These are phyloP conservation scores for Aspergillus sp. DNA, from an alignment of 2,329 filamentous ascomycete genomes.

Conservation along the genomic window DNA sequence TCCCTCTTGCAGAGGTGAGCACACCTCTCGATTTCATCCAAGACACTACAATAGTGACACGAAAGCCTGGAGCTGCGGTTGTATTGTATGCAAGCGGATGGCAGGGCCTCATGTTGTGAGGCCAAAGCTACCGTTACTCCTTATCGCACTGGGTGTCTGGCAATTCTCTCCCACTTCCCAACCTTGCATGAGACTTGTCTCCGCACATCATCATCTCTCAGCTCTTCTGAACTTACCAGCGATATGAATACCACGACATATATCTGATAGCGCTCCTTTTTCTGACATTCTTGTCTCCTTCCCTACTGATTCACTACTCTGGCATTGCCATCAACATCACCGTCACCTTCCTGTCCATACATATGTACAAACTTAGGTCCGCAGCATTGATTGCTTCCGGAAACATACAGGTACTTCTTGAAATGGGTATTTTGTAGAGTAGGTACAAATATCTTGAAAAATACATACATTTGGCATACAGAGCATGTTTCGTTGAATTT, in stretches of 20 bases:
- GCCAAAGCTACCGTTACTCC: background rate
- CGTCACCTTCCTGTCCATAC: background rate
- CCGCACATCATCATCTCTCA: background rate
- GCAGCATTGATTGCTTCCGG: background rate
- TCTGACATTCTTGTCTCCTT: background rate
- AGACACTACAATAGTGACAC: background rate
- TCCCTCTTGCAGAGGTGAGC: slow-evolving; percentile 16
- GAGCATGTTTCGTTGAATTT: too few relatives aligned
- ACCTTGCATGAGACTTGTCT: background rate
- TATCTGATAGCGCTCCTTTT: background rate
- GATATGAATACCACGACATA: slow-evolving; percentile 4
- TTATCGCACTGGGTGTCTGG: background rate
- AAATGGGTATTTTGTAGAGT: too few relatives aligned
- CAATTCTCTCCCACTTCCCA: background rate
- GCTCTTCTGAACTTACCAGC: background rate
- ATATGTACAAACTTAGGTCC: background rate
- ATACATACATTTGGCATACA: too few relatives aligned
- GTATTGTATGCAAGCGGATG: background rate
- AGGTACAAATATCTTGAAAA: too few relatives aligned
- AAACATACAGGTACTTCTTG: too few relatives aligned
- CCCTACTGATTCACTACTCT: background rate
- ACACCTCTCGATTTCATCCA: background rate
- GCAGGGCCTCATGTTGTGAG: background rate
- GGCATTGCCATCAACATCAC: background rate
- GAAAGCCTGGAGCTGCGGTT: background rate